Evolutionary conservation across 1,284 basidiomycete genomes (phyloP).

Genomic region (Waitea zeae): DNA sequence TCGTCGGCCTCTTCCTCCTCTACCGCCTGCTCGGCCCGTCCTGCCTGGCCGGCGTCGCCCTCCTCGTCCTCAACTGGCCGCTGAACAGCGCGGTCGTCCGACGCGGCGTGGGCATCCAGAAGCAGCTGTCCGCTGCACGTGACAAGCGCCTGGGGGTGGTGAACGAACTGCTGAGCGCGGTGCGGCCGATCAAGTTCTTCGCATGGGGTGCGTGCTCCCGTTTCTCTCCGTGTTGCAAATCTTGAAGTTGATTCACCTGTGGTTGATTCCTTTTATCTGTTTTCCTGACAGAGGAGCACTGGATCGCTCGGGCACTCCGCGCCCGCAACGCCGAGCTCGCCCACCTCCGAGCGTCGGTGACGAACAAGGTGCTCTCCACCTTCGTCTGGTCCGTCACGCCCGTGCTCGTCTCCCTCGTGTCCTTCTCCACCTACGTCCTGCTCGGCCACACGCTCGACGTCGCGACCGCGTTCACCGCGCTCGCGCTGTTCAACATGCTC

Average conservation of each 20-base stretch:
- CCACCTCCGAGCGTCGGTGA: conserved; percentile 51
- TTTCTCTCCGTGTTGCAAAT: too few species aligned
- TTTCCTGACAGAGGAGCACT: too few species aligned
- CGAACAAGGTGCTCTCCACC: conserved; percentile 49
- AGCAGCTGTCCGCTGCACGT: conserved; percentile 21
- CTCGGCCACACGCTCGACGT: conserved; percentile 50
- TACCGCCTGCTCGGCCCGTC: conserved; percentile 73
- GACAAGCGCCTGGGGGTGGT: conserved; percentile 64
- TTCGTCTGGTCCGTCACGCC: conserved; percentile 49
- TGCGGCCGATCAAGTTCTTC: conserved; percentile 55
- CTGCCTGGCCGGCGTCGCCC: conserved; percentile 58
- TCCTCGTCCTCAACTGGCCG: conserved; percentile 48
- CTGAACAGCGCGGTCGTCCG: conserved; percentile 49
- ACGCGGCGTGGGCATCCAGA: conserved; percentile 43
- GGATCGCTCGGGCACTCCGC: conserved; percentile 44
- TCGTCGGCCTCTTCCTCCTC: conserved; percentile 57
- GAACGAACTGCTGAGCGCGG: conserved; percentile 64
- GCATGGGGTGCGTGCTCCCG: too few species aligned
- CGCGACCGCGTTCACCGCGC: conserved; percentile 56
- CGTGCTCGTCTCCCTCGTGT: conserved; percentile 49
- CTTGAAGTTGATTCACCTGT: too few species aligned
- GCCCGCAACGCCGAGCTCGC: conserved; percentile 27
- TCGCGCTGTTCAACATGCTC: conserved; percentile 58
- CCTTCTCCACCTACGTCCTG: conserved; percentile 45
- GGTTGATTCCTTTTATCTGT: too few species aligned